Evolutionary conservation across 805 yeast species (phyloP), one percentile per base, ranked within the genome.

Genomic region (Peterozyma toletana): DNA sequence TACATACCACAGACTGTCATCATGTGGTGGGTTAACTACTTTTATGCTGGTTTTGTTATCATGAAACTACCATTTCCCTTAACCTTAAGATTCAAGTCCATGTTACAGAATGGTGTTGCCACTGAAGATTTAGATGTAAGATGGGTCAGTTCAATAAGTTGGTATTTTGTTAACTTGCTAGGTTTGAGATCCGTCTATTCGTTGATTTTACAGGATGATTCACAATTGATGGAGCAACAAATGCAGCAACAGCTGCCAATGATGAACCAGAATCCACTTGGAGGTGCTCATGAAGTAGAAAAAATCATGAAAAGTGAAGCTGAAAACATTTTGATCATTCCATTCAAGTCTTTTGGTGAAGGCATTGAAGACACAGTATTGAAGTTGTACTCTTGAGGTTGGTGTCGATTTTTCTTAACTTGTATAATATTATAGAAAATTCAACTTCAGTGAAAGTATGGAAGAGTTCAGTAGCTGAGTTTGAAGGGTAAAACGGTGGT

Each of bases 21-120:
- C 50, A 90, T 93, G 96, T 88, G 89, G 56, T 93, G 97, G 96
- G 91, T 91, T 48, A 87, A 86, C 56, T 86, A 80, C 55, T 90
- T 91, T 66, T 93, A 88, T 62, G 87, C 91, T 11, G 97, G 97
- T 0, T 88, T 89, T 50, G 81, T 90, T 13, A 77, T 88, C 40
- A 85, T 85, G 85, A 79, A 79, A 58, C 68, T 93, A 43, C 99
- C 99, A 14, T 93, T 93, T 66, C 95, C 96, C 2, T 67, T 93
- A 45, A 93, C 98, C 0, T 71, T 80, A 30, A 80, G 90, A 47
- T 93, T 93, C 70, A 93, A 93, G 62, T 77, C 85, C 47, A 90
- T 93, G 95, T 65, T 93, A 37, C 99, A 93, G 63, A 78, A 77
- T 29, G 96, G 97, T 7, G 83, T 93, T 11, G 74, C 71, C 46